These are phyloP conservation scores for Brasenia schreberi DNA, from an alignment of 164 flowering plant species.

Conservation along the genomic window DNA sequence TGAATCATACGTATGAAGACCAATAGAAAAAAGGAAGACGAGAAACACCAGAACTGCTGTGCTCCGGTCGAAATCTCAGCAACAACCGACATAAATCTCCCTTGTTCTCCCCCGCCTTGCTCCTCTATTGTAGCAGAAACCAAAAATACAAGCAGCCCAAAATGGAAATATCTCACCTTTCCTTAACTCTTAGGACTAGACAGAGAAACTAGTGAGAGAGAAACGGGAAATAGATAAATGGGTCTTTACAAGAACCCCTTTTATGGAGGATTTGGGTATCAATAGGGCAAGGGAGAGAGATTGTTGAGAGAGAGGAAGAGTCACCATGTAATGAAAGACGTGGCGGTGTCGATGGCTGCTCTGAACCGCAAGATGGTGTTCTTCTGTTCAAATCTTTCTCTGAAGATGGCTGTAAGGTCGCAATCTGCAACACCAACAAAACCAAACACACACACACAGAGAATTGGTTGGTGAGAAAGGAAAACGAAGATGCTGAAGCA, in stretches of 20 bases:
- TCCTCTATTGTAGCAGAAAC: neutral
- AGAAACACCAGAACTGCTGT: neutral
- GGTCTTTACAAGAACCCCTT: neutral
- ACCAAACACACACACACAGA: neutral
- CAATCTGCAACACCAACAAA: neutral
- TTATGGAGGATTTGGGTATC: neutral
- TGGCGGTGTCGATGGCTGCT: neutral
- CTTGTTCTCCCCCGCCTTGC: neutral
- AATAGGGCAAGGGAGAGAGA: neutral
- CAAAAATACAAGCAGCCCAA: neutral
- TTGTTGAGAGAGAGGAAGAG: neutral
- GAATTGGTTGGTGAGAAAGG: neutral
- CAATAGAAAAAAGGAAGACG: neutral
- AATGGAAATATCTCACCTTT: neutral
- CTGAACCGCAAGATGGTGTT: neutral
- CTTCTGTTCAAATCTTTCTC: neutral
- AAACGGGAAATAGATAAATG: neutral
- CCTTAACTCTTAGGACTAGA: neutral
- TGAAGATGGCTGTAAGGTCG: neutral
- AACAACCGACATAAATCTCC: conserved; percentile 1
- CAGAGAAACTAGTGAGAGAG: neutral
- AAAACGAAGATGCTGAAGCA: neutral
- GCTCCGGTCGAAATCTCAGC: neutral
- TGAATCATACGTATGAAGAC: neutral
- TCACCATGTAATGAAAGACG: neutral